These are phyloP conservation scores for Aristolochia californica DNA, from an alignment of 164 flowering plant genomes.

Conservation along the genomic window DNA sequence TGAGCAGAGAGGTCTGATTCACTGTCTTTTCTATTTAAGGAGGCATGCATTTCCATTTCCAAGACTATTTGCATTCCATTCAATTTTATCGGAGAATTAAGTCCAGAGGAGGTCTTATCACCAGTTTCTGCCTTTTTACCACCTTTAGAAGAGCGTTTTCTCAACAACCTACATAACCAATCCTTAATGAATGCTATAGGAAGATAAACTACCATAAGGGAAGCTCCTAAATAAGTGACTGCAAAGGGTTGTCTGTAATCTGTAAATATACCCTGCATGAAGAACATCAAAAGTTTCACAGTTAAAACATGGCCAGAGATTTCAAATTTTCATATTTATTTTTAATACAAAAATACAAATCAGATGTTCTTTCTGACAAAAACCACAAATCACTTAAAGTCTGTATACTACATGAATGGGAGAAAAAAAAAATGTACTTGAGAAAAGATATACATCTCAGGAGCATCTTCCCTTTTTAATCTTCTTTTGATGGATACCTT, in stretches of 20 bases:
- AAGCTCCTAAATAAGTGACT: slow-evolving; percentile 93
- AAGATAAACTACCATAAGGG: slow-evolving; percentile 88
- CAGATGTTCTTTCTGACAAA: no score
- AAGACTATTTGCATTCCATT: slow-evolving; percentile 33
- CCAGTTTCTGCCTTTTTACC: slow-evolving; percentile 28
- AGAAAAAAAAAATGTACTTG: no score
- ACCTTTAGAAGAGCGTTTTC: slow-evolving; percentile 42
- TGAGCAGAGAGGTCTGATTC: slow-evolving; percentile 41
- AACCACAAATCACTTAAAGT: no score
- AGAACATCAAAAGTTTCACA: slow-evolving; percentile 1
- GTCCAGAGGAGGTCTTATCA: slow-evolving; percentile 24
- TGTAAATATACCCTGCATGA: slow-evolving; percentile 56
- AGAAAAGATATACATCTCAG: no score
- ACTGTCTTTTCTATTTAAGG: slow-evolving; percentile 58
- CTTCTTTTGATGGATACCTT: no score
- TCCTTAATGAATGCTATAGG: slow-evolving; percentile 89
- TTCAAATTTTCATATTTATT: no score
- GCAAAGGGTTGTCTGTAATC: slow-evolving; percentile 96
- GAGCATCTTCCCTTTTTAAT: no score
- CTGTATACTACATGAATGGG: no score
- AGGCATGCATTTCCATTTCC: slow-evolving; percentile 54
- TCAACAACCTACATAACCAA: slow-evolving; percentile 44
- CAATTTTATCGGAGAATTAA: slow-evolving; percentile 41
- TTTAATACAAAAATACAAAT: no score
- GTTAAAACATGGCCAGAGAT: background rate